Percentiles rank a stretch among this genome's conserved stretches.
Conservation (phyloP, 225 moss, liverwort and hornwort genomes). For the Sphagnum tenellum region DNA sequence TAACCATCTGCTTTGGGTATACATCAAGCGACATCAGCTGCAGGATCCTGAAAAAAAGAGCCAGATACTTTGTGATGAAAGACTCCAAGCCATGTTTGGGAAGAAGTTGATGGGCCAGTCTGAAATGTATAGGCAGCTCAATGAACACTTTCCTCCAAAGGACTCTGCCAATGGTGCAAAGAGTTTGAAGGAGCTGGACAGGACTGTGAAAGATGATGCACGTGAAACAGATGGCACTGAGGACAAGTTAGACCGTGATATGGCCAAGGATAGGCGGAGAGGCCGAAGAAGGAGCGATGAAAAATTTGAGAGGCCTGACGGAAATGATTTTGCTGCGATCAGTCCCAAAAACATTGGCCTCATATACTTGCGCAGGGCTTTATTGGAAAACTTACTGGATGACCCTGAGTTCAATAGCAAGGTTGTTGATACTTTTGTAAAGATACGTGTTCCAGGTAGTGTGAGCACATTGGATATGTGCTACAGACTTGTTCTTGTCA, state of each 20-base stretch:
- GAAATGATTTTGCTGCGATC: constrained; percentile 76
- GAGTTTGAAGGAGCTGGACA: constrained; percentile 11
- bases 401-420: constrained; percentile 84
- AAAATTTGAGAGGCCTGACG: constrained; percentile 74
- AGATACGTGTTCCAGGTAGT: constrained; percentile 94
- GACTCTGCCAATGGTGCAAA: constrained; percentile 14
- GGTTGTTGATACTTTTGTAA: constrained; percentile 79
- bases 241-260: constrained; percentile 25
- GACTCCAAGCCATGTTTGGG: constrained; percentile 68
- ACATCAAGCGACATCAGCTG: constrained; percentile 82
- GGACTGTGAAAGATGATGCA: constrained; percentile 19
- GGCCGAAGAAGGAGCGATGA: constrained; percentile 52
- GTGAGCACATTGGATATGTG: constrained; percentile 81
- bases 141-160: constrained; percentile 55
- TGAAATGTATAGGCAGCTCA: constrained; percentile 84
- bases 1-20: constrained; percentile 72
- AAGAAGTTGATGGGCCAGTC: constrained; percentile 69
- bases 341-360: constrained; percentile 83
- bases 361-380: constrained; percentile 75
- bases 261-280: constrained; percentile 59
- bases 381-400: constrained; percentile 77
- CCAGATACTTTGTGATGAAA: constrained; percentile 80
- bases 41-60: constrained; percentile 77
- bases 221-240: constrained; percentile 27
- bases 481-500: constrained; percentile 87